Conservation (phyloP, 2,329 filamentous ascomycete species). For the Aspergillus udagawae region DNA sequence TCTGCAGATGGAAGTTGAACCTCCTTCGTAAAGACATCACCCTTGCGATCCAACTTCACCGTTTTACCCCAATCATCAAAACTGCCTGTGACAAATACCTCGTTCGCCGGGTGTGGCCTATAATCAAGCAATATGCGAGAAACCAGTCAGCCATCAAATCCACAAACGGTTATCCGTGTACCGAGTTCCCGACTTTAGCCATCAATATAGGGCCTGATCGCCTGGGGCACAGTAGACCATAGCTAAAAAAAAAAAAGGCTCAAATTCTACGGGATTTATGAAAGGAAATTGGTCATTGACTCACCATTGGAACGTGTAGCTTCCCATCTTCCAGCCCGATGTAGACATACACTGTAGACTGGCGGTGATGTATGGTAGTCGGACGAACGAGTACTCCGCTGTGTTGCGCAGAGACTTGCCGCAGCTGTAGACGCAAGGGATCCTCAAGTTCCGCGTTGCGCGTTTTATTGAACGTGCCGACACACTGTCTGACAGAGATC, state of each 20-base stretch:
- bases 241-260: not conserved
- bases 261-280: not conserved
- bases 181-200: constrained; percentile 5
- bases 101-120: constrained; percentile 78
- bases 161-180: not conserved
- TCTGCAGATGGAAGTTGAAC: constrained; percentile 64
- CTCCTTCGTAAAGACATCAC: constrained; percentile 70
- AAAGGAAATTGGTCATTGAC: constrained; percentile 11
- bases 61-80: constrained; percentile 94
- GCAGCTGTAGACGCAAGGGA: not conserved
- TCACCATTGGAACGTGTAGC: constrained; percentile 37
- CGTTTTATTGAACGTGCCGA: not conserved
- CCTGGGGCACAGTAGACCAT: not conserved
- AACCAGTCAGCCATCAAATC: constrained; percentile 25
- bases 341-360: not conserved
- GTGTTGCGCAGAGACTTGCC: not conserved
- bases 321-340: constrained; percentile 25
- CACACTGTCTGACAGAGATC: not conserved
- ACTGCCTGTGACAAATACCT: constrained; percentile 92
- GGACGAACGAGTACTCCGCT: not conserved
- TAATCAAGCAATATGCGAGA: constrained; percentile 16
- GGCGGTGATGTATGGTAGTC: not conserved
- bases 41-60: constrained; percentile 74
- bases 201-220: not conserved
- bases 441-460: not conserved